Percentiles rank a stretch among this genome's conserved stretches.
Conservation (phyloP, 139 green algal genomes). For the Coccomyxa sp. region DNA sequence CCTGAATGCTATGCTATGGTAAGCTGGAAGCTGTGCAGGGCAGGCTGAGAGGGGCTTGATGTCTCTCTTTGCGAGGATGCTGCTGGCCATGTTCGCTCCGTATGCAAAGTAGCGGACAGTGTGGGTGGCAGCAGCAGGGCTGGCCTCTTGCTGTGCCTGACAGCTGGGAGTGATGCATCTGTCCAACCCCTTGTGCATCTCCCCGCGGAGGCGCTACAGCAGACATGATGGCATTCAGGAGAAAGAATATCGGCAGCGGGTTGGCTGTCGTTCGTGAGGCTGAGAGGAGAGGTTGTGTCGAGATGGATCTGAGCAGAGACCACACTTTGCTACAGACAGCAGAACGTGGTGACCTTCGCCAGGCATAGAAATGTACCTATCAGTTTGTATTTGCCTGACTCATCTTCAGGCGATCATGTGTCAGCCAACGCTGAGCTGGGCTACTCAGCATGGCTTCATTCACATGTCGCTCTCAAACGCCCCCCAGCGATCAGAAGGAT, state of each 20-base stretch:
- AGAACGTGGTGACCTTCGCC: no score
- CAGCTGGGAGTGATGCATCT: not conserved
- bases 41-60: not conserved
- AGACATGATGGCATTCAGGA: not conserved
- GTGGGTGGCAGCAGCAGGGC: not conserved
- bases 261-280: not conserved
- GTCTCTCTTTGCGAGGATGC: not conserved
- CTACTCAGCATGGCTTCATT: no score
- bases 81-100: not conserved
- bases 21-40: not conserved
- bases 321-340: no score
- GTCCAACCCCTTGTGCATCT: not conserved
- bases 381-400: no score
- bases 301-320: no score
- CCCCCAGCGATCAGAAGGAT: no score
- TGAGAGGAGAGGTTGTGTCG: not conserved
- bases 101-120: not conserved
- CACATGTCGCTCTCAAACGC: no score
- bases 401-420: no score
- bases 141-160: not conserved
- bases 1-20: not conserved
- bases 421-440: no score
- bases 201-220: no score
- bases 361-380: no score
- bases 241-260: not conserved